Evolutionary conservation across 768 basidiomycete species (phyloP), one percentile per base, ranked within the genome.

Genomic region (Naganishia onofrii): DNA sequence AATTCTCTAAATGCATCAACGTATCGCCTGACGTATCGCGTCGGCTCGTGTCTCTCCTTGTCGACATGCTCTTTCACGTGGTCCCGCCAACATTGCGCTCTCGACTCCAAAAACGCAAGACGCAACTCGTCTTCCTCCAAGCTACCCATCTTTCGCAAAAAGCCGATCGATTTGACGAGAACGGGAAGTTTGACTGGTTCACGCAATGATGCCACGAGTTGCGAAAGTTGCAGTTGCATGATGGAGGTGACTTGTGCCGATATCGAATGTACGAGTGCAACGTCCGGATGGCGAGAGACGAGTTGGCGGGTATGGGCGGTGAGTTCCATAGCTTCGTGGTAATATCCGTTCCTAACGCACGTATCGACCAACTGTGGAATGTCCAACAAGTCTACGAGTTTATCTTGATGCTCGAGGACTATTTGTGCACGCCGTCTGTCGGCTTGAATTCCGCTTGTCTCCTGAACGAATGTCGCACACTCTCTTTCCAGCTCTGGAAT

Each of bases 321-420:
- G 46, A 98, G 85, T 31, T 92, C 89, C 68, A 98, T 85, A 0
- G 93, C 94, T 78, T 98, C 96, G 66, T 88, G 85, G 82, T 93
- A 97, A 81, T 91, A 90, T 8, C 92, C 92, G 76, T 92, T 93
- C 46, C 93, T 86, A 17, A 96, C 90, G 77, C 93, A 97, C 0
- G 92, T 91, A 78, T 95, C 92, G 77, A 96, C 89, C 34, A 99
- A 85, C 63, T 90, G 84, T 10, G 95, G 93, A 57, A 94, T 86
- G 74, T 96, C 93, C 68, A 98, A 87, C 42, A 98, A 82, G 79
- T 97, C 93, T 73, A 90, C 86, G 70, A 98, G 86, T 80, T 93
- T 93, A 79, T 95, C 92, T 77, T 93, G 90, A 75, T 95, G 91
- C 75, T 97, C 94, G 70, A 93, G 86, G n/a, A 98, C 91, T 60